Evolutionary conservation across 2,329 filamentous ascomycete genomes (phyloP), one percentile per base, ranked within the genome.

Genomic region (Penicillium nordicum): DNA sequence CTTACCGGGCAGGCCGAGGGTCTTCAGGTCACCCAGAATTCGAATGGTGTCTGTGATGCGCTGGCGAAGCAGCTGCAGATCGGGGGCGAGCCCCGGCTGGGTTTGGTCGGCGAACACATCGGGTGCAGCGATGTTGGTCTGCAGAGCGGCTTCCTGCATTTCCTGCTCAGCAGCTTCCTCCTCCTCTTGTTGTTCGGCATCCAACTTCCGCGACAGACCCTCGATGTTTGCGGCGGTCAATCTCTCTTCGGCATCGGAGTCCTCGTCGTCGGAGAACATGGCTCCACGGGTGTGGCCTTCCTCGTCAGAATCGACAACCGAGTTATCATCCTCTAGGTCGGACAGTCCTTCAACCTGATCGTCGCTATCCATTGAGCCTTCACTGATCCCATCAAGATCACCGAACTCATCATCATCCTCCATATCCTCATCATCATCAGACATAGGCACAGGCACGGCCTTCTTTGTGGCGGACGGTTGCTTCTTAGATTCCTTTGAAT

Each of bases 151-250:
- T 63, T 97, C 90, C 70, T 92, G 85, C 71, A 97, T 78, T 73
- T 99, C 94, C 34, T 88, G 88, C 65, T 92, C 86, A 25, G 90
- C 91, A 60, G 92, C 90, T 25, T 87, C 91, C 18, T 88, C 90
- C 61, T 96, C 90, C 58, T 88, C 82, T 43, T 89, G 88, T 69
- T 84, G 80, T 70, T 94, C 80, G 68, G 84, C 80, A 72, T 99
- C 93, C 55, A 99, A 77, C 73, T 92, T 93, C 66, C 86, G 83
- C 53, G 93, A 92, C 54, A 99, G 79, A 57, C 94, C 94, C 67
- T 88, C 94, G 61, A 99, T 97, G 74, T 99, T 99, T 60, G 94
- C 94, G 1, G 92, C 92, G 50, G 91, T 99, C 64, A 99, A 82
- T 72, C 87, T 88, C 76, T 97, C 92, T 76, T 96, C 91, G 5